phyloP scores from a whole-genome alignment of 2,329 filamentous ascomycete species.

The Alternaria sp. region DNA sequence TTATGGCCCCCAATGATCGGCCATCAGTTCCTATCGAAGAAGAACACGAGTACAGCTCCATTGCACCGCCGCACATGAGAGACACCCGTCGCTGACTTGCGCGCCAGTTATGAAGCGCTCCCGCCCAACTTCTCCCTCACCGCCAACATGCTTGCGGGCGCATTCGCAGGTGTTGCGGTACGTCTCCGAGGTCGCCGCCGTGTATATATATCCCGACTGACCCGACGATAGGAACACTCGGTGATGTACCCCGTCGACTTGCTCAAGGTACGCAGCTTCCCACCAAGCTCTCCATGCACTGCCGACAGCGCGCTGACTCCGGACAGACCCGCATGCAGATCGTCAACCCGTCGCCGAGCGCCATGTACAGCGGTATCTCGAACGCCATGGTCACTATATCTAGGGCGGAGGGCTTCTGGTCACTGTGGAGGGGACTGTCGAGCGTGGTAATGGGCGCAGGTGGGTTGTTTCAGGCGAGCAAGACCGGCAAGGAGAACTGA shows the following conservation, averaged over 20 bases:
- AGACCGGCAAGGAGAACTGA: slow-evolving; percentile 26
- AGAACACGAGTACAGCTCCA: slow-evolving; percentile 49
- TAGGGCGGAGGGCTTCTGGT: slow-evolving; percentile 84
- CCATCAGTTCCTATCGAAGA: slow-evolving; percentile 44
- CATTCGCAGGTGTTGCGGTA: slow-evolving; percentile 96
- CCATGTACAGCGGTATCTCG: slow-evolving; percentile 86
- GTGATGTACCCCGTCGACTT: slow-evolving; percentile 99
- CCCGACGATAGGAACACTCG: slow-evolving; percentile 78
- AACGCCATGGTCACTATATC: slow-evolving; percentile 94
- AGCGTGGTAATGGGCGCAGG: slow-evolving; percentile 95
- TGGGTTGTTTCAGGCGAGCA: slow-evolving; percentile 48
- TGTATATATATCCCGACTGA: slow-evolving; percentile 27
- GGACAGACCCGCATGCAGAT: slow-evolving; percentile 95
- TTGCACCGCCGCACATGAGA: slow-evolving; percentile 1
- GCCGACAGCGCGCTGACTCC: slow-evolving; percentile 26
- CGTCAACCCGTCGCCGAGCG: slow-evolving; percentile 79
- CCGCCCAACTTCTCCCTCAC: slow-evolving; percentile 92
- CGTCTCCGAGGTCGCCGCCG: slow-evolving; percentile 41
- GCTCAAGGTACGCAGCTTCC: slow-evolving; percentile 75
- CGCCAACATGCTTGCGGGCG: slow-evolving; percentile 95
- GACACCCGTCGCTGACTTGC: slow-evolving; percentile 28
- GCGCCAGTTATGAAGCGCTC: slow-evolving; percentile 80
- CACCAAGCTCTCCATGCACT: neutral
- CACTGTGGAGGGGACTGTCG: slow-evolving; percentile 94
- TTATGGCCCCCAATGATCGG: slow-evolving; percentile 51